Evolutionary conservation across 352 stramenopile genomes (phyloP), one percentile per base, ranked within the genome.

Genomic region (Phytophthora pistaciae): DNA sequence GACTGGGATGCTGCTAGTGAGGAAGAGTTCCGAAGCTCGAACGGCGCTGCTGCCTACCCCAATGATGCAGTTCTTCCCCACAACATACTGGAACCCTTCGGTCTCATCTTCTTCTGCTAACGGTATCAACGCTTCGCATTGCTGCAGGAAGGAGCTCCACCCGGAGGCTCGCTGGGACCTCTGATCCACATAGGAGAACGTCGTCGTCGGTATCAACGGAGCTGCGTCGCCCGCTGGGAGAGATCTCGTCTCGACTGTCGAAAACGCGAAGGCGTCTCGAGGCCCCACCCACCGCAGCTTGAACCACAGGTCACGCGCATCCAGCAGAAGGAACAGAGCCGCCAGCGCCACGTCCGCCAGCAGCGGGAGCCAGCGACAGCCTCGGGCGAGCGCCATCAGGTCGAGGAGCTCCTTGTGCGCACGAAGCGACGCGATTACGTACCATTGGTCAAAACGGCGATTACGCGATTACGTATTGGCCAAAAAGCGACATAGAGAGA

Each of bases 271-370:
- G 6, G 68, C 33, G 61, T 88, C 74, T 7, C 64, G 60, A 5
- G 78, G 61, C 0, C 84, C 82, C 27, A 92, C 48, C 84, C 82
- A 92, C 2, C 54, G 66, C 56, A 75, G 50, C 68, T 92, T 92
- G 68, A 87, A 91, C 72, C 75, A 85, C 40, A 92, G 60, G 44
- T 92, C 84, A 6, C 84, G 80, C 55, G 67, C 60, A 46, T 90
- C 82, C 58, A 92, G 71, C 40, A 80, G 52, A 18, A 88, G 56
- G 11, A 72, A 64, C 38, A 83, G 21, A 49, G 56, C n/a, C 1
- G 79, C 54, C 46, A 89, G 48, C 10, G 72, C 40, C 6, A 78
- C 54, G 14, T 90, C 70, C 10, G 76, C 57, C 60, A 78, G 38
- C 36, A 82, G 56, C 18, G 60, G 64, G 40, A 68, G 54, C 58